Percentiles rank a stretch among this genome's conserved stretches.
Evolutionary conservation across 2,329 filamentous ascomycete species (phyloP).

Genomic region (Claviceps quebecensis): DNA sequence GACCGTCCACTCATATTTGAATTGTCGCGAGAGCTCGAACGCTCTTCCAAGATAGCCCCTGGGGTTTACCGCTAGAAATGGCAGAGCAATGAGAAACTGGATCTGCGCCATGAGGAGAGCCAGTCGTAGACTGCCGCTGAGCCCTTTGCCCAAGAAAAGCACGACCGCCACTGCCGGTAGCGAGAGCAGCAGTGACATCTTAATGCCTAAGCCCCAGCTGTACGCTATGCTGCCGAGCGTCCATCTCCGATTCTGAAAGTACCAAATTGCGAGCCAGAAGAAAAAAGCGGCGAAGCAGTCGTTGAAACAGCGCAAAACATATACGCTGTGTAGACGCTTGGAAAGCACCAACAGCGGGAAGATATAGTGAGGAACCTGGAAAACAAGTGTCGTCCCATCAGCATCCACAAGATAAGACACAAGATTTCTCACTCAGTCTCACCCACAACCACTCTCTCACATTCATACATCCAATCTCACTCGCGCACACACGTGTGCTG

Average conservation of each 20-base stretch:
- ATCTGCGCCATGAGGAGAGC: constrained; percentile 60
- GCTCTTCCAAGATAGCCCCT: constrained; percentile 64
- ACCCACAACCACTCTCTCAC: too few relatives aligned
- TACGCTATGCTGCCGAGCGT: constrained; percentile 58
- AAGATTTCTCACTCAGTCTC: background rate
- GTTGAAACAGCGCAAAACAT: constrained; percentile 86
- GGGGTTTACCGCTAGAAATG: constrained; percentile 55
- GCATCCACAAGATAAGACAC: background rate
- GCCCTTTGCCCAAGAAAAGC: constrained; percentile 59
- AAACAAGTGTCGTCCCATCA: background rate
- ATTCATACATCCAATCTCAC: too few relatives aligned
- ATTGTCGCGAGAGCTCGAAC: constrained; percentile 82
- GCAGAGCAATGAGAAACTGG: constrained; percentile 53
- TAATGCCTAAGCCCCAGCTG: constrained; percentile 72
- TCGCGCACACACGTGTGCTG: background rate
- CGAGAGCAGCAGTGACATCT: constrained; percentile 81
- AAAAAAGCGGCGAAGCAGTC: constrained; percentile 80
- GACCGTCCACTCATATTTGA: constrained; percentile 96
- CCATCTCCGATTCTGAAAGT: constrained; percentile 64
- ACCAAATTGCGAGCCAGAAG: constrained; percentile 68
- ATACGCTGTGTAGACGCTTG: constrained; percentile 88
- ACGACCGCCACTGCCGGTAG: constrained; percentile 69
- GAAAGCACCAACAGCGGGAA: constrained; percentile 76
- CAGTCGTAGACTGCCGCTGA: constrained; percentile 50
- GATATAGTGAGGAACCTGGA: constrained; percentile 68